phyloP scores from a whole-genome alignment of 345 rosid species.

The Citrus unshiu region DNA sequence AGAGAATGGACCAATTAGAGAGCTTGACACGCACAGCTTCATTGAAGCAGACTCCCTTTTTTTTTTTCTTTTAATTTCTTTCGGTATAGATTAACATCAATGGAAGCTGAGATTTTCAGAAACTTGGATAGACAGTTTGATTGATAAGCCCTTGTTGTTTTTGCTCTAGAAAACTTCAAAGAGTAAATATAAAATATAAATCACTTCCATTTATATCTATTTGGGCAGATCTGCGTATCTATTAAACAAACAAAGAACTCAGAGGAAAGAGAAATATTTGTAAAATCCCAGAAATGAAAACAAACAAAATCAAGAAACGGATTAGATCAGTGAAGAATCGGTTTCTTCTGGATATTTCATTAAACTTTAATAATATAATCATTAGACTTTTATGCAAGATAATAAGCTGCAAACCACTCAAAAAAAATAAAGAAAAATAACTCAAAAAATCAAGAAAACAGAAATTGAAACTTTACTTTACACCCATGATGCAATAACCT shows the following conservation, averaged over 20 bases:
- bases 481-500: neutral
- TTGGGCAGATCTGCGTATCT: conserved; percentile 16
- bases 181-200: neutral
- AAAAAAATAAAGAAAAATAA: neutral
- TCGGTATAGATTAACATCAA: neutral
- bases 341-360: too few relatives aligned
- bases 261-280: conserved; percentile 6
- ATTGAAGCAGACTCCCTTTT: neutral
- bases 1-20: conserved; percentile 20
- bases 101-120: conserved; percentile 2
- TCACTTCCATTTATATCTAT: neutral
- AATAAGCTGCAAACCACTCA: too few relatives aligned
- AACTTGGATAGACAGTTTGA: neutral
- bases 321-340: neutral
- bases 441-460: neutral
- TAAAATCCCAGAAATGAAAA: conserved; percentile 3
- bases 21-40: conserved; percentile 28
- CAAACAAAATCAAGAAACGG: neutral
- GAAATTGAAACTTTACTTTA: neutral
- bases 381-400: neutral
- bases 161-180: neutral
- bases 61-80: neutral
- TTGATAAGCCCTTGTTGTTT: neutral
- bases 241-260: neutral
- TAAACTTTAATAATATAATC: neutral